Percentiles rank a stretch among this genome's conserved stretches.
Evolutionary conservation across 108 stramenopile genomes (phyloP).

Genomic region (Conticribra weissflogii): DNA sequence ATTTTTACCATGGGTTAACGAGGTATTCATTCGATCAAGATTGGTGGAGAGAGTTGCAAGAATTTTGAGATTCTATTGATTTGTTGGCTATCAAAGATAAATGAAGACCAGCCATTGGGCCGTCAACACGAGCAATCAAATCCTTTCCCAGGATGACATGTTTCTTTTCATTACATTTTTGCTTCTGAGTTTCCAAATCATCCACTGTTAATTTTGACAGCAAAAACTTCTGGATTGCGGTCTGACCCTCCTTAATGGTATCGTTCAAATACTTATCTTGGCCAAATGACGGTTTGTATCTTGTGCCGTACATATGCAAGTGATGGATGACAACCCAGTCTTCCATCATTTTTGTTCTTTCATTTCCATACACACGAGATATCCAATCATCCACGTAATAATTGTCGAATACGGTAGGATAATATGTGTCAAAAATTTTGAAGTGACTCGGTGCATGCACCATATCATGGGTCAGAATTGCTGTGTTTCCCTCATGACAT

Average conservation of each 20-base stretch:
- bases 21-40: too few relatives aligned
- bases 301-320: slow-evolving; percentile 57
- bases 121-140: too few relatives aligned
- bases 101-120: too few relatives aligned
- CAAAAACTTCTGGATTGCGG: not conserved
- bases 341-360: slow-evolving; percentile 52
- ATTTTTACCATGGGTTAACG: too few relatives aligned
- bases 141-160: too few relatives aligned
- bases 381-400: slow-evolving; percentile 76
- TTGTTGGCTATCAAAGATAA: too few relatives aligned
- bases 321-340: slow-evolving; percentile 66
- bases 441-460: slow-evolving; percentile 58
- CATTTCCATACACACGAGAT: slow-evolving; percentile 51
- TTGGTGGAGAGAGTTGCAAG: too few relatives aligned
- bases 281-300: slow-evolving; percentile 36
- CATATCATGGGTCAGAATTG: slow-evolving; percentile 61
- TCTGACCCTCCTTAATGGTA: not conserved
- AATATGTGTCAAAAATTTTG: slow-evolving; percentile 62
- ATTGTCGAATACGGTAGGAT: slow-evolving; percentile 57
- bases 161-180: too few relatives aligned
- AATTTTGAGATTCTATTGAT: too few relatives aligned
- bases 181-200: slow-evolving; percentile 4
- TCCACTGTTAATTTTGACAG: not conserved
- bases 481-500: slow-evolving; percentile 37
- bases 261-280: slow-evolving; percentile 13